phyloP scores from a whole-genome alignment of 2,329 filamentous ascomycete species.

The Talaromyces sp. region DNA sequence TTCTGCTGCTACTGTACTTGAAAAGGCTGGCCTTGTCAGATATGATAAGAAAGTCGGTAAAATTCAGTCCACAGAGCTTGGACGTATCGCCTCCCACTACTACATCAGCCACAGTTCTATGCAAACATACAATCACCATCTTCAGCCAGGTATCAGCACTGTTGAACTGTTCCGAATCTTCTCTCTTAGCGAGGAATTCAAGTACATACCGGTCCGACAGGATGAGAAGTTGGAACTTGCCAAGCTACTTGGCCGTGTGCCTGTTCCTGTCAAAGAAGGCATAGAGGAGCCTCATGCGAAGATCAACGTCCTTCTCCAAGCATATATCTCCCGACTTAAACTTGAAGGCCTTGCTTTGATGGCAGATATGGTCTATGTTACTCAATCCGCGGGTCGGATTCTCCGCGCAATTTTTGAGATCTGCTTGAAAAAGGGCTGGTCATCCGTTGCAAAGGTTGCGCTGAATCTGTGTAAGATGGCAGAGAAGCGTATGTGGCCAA shows the following conservation, averaged over 20 bases:
- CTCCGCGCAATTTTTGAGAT: conserved; percentile 95
- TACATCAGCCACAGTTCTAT: conserved; percentile 97
- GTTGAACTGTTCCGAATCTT: conserved; percentile 98
- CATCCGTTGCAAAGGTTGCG: conserved; percentile 84
- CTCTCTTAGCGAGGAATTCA: conserved; percentile 94
- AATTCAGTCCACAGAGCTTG: conserved; percentile 86
- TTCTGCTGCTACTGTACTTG: conserved; percentile 80
- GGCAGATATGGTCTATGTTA: conserved; percentile 98
- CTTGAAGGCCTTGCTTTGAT: conserved; percentile 91
- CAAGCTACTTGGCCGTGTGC: conserved; percentile 82
- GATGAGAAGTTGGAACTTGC: conserved; percentile 96
- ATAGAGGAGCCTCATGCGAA: conserved; percentile 96
- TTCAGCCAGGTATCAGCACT: conserved; percentile 85
- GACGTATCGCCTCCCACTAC: conserved; percentile 94
- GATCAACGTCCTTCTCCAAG: conserved; percentile 95
- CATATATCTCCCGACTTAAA: conserved; percentile 91
- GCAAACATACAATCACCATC: conserved; percentile 92
- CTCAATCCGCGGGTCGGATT: conserved; percentile 94
- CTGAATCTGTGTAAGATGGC: conserved; percentile 98
- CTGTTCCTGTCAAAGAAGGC: conserved; percentile 94
- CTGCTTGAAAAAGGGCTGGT: conserved; percentile 93
- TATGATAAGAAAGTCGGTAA: conserved; percentile 92
- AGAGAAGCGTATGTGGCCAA: conserved; percentile 99
- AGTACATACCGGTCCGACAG: conserved; percentile 95
- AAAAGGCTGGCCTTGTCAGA: conserved; percentile 83